Evolutionary conservation across 2,329 filamentous ascomycete genomes (phyloP).

Genomic region (Chaetoscypha palmicola): DNA sequence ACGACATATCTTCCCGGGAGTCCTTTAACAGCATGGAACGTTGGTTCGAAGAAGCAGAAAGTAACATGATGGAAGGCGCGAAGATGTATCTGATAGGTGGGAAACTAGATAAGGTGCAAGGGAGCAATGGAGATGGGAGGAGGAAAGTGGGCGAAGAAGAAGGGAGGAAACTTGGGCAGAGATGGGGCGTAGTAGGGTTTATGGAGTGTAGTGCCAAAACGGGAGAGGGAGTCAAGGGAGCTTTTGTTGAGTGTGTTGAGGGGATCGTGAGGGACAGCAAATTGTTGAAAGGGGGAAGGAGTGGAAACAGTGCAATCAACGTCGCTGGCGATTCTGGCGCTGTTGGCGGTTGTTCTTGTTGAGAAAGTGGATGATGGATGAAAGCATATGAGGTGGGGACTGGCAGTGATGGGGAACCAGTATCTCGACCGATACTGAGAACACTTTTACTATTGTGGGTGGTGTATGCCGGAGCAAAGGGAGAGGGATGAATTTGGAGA

Average conservation of each 20-base stretch:
- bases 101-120: constrained; percentile 42
- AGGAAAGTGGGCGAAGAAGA: constrained; percentile 42
- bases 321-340: constrained; percentile 18
- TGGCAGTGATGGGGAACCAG: no score
- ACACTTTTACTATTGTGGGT: no score
- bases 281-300: constrained; percentile 30
- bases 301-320: constrained; percentile 21
- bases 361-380: neutral
- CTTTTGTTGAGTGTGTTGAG: constrained; percentile 47
- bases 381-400: constrained; percentile 1
- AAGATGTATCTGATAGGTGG: constrained; percentile 45
- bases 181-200: constrained; percentile 39
- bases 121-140: constrained; percentile 3
- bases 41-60: constrained; percentile 48
- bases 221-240: constrained; percentile 42
- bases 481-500: constrained; percentile 12
- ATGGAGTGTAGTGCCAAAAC: constrained; percentile 50
- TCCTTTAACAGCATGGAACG: constrained; percentile 45
- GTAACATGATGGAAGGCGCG: constrained; percentile 42
- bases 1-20: constrained; percentile 69
- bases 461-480: neutral
- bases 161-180: constrained; percentile 40
- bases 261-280: constrained; percentile 40
- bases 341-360: constrained; percentile 24
- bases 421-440: no score